These are phyloP conservation scores for Malassezia restricta DNA, from an alignment of 1,284 basidiomycete species.

Conservation along the genomic window DNA sequence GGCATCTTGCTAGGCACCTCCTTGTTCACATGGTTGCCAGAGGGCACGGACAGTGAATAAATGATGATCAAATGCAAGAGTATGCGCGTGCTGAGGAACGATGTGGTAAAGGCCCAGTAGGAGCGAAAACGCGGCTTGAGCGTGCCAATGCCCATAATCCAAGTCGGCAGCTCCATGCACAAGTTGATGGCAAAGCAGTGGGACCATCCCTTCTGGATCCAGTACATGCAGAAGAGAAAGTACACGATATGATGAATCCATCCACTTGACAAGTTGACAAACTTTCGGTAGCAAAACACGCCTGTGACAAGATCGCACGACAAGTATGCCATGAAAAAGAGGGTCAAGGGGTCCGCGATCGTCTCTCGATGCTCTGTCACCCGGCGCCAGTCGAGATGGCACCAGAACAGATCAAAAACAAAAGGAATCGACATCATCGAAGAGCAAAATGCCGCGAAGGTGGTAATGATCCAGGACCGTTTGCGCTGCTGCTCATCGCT, in stretches of 20 bases:
- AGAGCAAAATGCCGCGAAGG: conserved; percentile 33
- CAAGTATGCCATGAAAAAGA: conserved; percentile 43
- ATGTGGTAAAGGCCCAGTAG: conserved; percentile 40
- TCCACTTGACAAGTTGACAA: conserved; percentile 40
- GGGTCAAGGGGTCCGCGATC: conserved; percentile 27
- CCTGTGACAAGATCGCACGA: conserved; percentile 35
- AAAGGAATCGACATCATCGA: conserved; percentile 32
- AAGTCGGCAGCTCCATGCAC: conserved; percentile 42
- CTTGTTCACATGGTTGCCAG: conserved; percentile 26
- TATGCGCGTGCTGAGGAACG: conserved; percentile 39
- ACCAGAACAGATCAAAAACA: conserved; percentile 28
- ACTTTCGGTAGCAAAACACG: conserved; percentile 36
- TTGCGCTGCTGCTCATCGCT: conserved; percentile 31
- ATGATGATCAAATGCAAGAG: conserved; percentile 38
- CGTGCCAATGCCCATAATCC: conserved; percentile 40
- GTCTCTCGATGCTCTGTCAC: conserved; percentile 25
- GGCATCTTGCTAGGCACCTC: conserved; percentile 29
- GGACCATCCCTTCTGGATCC: conserved; percentile 34
- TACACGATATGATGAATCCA: conserved; percentile 44
- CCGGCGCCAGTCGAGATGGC: conserved; percentile 27
- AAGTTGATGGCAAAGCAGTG: conserved; percentile 30
- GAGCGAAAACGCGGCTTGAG: conserved; percentile 36
- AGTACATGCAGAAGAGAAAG: conserved; percentile 28
- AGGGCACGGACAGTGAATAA: conserved; percentile 19
- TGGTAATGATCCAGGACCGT: conserved; percentile 45